Evolutionary conservation across 257 asterid species (phyloP).

Genomic region (Schizonepeta tenuifolia): DNA sequence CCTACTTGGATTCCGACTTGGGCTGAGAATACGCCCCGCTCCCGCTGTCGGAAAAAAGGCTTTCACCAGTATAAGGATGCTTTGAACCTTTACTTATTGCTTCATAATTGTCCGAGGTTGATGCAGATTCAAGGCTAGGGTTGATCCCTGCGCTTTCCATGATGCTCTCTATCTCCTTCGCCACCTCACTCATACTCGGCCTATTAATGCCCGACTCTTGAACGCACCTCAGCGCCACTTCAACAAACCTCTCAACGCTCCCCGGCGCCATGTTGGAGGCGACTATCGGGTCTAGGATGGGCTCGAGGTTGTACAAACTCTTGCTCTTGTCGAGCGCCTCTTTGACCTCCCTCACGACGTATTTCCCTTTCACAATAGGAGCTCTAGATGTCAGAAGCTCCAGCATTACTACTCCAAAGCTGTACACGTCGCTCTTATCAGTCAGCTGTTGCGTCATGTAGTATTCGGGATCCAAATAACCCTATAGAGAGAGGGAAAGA

Average conservation of each 20-base stretch:
- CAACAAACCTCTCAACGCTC: constrained; percentile 72
- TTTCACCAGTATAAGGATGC: constrained; percentile 78
- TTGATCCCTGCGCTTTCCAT: constrained; percentile 80
- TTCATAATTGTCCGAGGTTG: constrained; percentile 74
- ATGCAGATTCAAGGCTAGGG: constrained; percentile 76
- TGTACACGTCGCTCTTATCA: constrained; percentile 91
- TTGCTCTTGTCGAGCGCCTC: constrained; percentile 62
- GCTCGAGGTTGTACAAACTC: constrained; percentile 65
- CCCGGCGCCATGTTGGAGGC: constrained; percentile 47
- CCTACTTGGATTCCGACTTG: constrained; percentile 57
- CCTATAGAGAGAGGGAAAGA: constrained; percentile 47
- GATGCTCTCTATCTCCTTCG: constrained; percentile 71
- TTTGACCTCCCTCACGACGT: constrained; percentile 74
- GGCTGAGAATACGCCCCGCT: constrained; percentile 54
- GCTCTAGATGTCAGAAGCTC: constrained; percentile 69
- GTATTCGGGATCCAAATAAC: constrained; percentile 96
- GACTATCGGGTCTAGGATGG: constrained; percentile 69
- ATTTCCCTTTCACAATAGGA: constrained; percentile 80
- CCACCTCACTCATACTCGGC: constrained; percentile 85
- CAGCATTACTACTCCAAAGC: constrained; percentile 75
- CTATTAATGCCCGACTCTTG: constrained; percentile 56
- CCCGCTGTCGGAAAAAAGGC: constrained; percentile 65
- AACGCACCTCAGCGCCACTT: constrained; percentile 71
- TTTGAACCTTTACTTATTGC: constrained; percentile 48
- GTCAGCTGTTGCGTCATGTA: constrained; percentile 88